Evolutionary conservation across 768 basidiomycete species (phyloP), one percentile per base, ranked within the genome.

Genomic region (Polyporus arcularius): DNA sequence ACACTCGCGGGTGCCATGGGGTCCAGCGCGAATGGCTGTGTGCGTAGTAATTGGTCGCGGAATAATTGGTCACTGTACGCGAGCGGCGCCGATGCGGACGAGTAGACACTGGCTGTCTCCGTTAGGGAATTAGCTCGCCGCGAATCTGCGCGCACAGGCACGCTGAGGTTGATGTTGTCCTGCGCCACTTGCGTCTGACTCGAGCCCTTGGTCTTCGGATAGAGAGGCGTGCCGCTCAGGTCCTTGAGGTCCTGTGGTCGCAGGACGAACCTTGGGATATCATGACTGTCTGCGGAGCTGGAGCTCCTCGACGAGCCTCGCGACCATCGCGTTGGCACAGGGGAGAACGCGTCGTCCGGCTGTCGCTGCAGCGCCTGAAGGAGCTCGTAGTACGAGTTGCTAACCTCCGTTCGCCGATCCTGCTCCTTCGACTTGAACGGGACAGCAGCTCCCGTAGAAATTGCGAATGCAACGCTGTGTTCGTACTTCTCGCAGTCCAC

Each of bases 101-200:
- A 78, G 63, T 78, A 76, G 14, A 76, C 65, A 42, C 76, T 78
- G 11, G 65, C 71, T 3, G 73, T 70, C 18, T 67, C 66, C 39
- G 57, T 38, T 50, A 57, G 45, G 52, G 66, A 57, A n/a, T 56
- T 53, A 15, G 62, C 31, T 47, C 66, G 56, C 43, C 47, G 54
- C 18, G 55, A 42, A 38, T 30, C 47, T 9, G 31, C 38, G 26
- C 28, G 41, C 30, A 47, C 54, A 31, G 56, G 18, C 10, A 55
- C 39, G 16, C 15, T 18, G 30, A 62, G 21, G 7, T 49, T 42
- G 42, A 21, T 39, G 52, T 48, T 57, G 51, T 45, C 47, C 18
- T 53, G 55, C 30, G 48, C 42, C 9, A n/a, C 57, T 35, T 65
- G 52, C 14, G 47, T 32, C 4, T 49, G 67, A 10, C 59, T 55